Evolutionary conservation across 257 asterid species (phyloP).

Genomic region (Plantago major): DNA sequence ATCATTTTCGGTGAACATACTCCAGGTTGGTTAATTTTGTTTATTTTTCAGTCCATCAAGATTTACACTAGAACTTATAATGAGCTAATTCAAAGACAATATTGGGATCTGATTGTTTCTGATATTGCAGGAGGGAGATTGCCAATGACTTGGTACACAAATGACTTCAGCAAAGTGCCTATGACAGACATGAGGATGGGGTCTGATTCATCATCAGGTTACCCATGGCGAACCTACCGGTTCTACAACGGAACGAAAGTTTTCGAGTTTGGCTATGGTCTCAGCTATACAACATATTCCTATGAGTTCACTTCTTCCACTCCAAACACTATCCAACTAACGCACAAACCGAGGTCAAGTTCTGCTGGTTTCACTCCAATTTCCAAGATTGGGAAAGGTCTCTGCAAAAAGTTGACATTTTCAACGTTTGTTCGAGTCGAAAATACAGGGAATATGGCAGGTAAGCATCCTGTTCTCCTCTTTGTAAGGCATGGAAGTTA

Average conservation of each 20-base stretch:
- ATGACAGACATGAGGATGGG: constrained; percentile 93
- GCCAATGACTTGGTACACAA: constrained; percentile 97
- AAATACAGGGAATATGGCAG: constrained; percentile 44
- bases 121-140: constrained; percentile 60
- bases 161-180: constrained; percentile 39
- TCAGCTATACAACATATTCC: constrained; percentile 38
- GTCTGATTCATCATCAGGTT: constrained; percentile 53
- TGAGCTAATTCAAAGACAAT: not conserved
- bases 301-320: not conserved
- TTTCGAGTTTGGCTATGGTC: constrained; percentile 62
- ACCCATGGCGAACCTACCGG: constrained; percentile 74
- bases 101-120: not conserved
- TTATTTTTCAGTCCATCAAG: not conserved
- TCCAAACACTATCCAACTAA: constrained; percentile 8
- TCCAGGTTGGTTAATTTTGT: constrained; percentile 50
- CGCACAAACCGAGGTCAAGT: not conserved
- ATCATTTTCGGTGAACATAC: constrained; percentile 60
- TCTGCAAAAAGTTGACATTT: constrained; percentile 2
- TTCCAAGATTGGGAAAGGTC: not conserved
- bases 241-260: constrained; percentile 77
- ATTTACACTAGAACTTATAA: too few relatives aligned
- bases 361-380: not conserved
- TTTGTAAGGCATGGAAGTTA: constrained; percentile 44
- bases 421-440: constrained; percentile 36
- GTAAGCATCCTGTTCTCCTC: constrained; percentile 47